Conservation (phyloP, 1,284 basidiomycete species). For the Ustilago shanxiensis region DNA sequence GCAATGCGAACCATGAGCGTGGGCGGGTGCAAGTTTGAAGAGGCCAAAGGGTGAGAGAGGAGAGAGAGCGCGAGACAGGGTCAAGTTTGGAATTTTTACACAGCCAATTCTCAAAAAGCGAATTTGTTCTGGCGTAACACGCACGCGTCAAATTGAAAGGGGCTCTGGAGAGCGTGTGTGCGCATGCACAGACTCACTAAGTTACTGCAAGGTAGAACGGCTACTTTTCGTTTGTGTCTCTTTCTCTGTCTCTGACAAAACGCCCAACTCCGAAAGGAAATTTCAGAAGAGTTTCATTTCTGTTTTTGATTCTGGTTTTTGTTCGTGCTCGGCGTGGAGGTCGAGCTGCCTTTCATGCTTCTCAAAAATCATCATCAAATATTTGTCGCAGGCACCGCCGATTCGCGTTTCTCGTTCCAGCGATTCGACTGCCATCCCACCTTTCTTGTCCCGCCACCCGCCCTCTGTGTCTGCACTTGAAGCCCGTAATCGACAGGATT, state of each 20-base stretch:
- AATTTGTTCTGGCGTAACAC: not conserved
- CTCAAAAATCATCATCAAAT: conserved; percentile 1
- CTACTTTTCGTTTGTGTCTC: no score
- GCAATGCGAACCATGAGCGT: no score
- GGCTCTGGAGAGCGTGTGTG: not conserved
- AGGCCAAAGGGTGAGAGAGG: not conserved
- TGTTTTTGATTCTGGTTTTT: not conserved
- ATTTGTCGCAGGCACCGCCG: not conserved
- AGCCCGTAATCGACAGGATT: no score
- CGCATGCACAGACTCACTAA: not conserved
- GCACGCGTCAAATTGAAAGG: not conserved
- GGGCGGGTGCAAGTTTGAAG: not conserved
- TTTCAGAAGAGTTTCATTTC: no score
- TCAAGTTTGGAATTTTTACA: no score
- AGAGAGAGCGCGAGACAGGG: no score
- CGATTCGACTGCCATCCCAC: no score
- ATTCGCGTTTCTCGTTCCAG: not conserved
- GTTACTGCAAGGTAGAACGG: no score
- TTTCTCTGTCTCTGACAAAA: not conserved
- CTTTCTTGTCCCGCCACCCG: no score
- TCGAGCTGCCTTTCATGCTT: not conserved
- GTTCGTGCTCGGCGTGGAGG: not conserved
- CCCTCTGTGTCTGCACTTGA: no score
- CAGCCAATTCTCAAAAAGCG: not conserved
- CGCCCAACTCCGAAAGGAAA: not conserved